phyloP scores from a whole-genome alignment of 2,329 filamentous ascomycete genomes.

The Hyphodiscus sp. region DNA sequence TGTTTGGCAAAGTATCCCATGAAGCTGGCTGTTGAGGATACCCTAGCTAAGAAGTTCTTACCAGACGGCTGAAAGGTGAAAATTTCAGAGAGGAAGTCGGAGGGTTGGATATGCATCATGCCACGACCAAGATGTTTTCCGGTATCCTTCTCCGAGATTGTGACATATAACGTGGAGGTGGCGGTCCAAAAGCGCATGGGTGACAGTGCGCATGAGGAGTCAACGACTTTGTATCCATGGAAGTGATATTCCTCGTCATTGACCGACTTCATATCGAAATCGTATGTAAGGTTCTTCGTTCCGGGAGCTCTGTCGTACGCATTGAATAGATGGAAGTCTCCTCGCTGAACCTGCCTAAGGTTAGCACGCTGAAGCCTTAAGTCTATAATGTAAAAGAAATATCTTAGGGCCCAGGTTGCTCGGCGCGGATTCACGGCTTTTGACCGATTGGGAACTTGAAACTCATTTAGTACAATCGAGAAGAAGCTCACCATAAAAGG shows the following conservation, averaged over 20 bases:
- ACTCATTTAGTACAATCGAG: too few relatives aligned
- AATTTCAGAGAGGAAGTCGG: conserved; percentile 50
- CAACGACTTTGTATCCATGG: conserved; percentile 56
- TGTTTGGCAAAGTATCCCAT: conserved; percentile 50
- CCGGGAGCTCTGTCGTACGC: conserved; percentile 47
- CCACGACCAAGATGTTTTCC: conserved; percentile 44
- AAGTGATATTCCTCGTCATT: conserved; percentile 49
- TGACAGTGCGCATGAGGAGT: conserved; percentile 52
- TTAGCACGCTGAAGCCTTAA: too few relatives aligned
- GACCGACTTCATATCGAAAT: conserved; percentile 52
- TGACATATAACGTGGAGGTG: conserved; percentile 56
- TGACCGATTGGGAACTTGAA: too few relatives aligned
- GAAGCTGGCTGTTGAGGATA: conserved; percentile 42
- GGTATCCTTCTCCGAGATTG: conserved; percentile 36
- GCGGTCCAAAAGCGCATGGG: conserved; percentile 53
- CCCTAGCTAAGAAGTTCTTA: conserved; percentile 38
- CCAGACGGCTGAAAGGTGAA: conserved; percentile 47
- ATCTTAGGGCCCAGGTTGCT: too few relatives aligned
- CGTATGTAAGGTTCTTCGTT: conserved; percentile 53
- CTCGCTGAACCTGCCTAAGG: conserved; percentile 36
- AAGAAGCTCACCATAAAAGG: conserved; percentile 44
- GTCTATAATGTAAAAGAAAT: too few relatives aligned
- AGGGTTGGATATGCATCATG: conserved; percentile 48
- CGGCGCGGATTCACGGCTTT: too few relatives aligned
- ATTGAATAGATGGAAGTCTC: conserved; percentile 51